Conservation (phyloP, 768 basidiomycete species). For the Trametes maxima region DNA sequence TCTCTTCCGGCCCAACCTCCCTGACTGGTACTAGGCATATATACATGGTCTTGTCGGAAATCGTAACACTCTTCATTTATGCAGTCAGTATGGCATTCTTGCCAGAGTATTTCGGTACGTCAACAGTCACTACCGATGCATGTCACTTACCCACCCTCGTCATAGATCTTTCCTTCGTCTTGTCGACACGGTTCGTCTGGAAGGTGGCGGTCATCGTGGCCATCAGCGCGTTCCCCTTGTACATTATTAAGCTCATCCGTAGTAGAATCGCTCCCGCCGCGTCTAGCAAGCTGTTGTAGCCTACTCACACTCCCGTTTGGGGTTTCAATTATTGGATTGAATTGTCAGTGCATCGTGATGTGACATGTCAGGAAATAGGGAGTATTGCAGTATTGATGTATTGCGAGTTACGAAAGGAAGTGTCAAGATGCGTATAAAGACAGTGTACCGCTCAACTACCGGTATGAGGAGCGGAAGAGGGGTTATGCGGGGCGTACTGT, state of each 20-base stretch:
- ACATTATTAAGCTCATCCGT: constrained; percentile 85
- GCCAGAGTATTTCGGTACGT: constrained; percentile 95
- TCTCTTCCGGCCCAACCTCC: neutral
- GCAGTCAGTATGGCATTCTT: constrained; percentile 90
- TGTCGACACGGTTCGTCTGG: constrained; percentile 87
- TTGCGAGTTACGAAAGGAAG: constrained; percentile 2
- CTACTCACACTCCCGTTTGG: constrained; percentile 9
- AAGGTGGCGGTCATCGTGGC: constrained; percentile 96
- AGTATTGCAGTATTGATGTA: constrained; percentile 31
- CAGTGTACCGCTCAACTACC: constrained; percentile 30
- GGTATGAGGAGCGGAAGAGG: constrained; percentile 51
- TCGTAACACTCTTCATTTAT: constrained; percentile 88
- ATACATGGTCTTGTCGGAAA: constrained; percentile 92
- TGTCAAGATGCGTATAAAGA: constrained; percentile 29
- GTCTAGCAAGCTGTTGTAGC: constrained; percentile 84
- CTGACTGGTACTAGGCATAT: constrained; percentile 63
- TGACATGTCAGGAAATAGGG: constrained; percentile 29
- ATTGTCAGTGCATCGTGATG: constrained; percentile 7
- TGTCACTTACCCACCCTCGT: neutral
- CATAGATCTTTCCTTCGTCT: constrained; percentile 88
- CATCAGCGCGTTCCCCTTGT: constrained; percentile 90
- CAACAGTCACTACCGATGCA: neutral
- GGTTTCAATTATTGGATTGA: constrained; percentile 1
- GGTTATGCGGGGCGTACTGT: constrained; percentile 50
- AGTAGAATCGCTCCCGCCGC: constrained; percentile 88